Evolutionary conservation across 2,329 filamentous ascomycete species (phyloP), one percentile per base, ranked within the genome.

Genomic region (Pseudogymnoascus sp.): DNA sequence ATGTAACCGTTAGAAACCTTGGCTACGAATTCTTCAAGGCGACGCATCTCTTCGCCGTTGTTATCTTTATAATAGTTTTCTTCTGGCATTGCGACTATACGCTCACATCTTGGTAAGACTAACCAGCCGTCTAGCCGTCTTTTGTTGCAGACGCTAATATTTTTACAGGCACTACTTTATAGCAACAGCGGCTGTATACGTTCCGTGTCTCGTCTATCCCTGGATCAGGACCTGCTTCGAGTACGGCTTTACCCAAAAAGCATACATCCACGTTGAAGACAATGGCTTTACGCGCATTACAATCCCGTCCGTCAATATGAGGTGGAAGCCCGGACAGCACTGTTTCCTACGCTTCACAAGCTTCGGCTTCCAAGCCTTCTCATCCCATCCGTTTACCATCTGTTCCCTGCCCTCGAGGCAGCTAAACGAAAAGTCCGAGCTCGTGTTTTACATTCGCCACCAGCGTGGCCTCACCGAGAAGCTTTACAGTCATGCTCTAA

Each of bases 11-110:
- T 50, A 82, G 82, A 4, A 79, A 80, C 59, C 74, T 78, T 0
- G 79, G 73, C 65, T 86, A 86, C 67, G 83, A 86, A 64, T 81
- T 83, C 67, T 86, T 86, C 78, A 86, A 86, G 65, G 75, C 75
- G 3, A 78, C 79, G 0, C 83, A 86, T 66, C 77, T 80, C 63
- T 61, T 81, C 18, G 76, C 77, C 3, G 82, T 78, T 0, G 64
- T 81, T 3, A 65, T 83, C 1, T 86, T 86, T 65, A 72, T 85
- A 16, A 58, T 85, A 7, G 82, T 84, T 67, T 80, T 86, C 70
- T 86, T 86, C 71, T 74, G 84, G 59, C 83, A 86, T 70, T 85
- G 83, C 68, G 78, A 81, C 68, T 80, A 78, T 69, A 76, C 73
- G 0, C 73, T 86, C 11, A 77, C 79, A 1, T 83, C 81, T 2